A percentile compares a stretch with the other conserved stretches of the same genome.
Conservation (phyloP, 1,284 basidiomycete species). For the Irpex sp. region DNA sequence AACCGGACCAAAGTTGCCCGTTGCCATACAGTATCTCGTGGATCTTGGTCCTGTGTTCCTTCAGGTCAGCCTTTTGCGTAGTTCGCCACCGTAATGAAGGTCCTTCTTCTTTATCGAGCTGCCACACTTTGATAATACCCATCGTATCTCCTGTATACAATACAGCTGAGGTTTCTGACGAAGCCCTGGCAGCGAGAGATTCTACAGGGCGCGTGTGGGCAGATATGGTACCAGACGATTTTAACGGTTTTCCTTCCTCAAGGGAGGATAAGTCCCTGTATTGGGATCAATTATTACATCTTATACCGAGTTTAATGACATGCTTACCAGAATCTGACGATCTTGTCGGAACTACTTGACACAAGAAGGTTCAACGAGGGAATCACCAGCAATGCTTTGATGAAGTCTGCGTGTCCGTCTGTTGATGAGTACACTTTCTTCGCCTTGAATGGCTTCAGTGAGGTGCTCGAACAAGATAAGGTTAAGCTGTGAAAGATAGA, state of each 20-base stretch:
- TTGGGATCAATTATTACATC: background rate
- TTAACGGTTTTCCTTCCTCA: slow-evolving; percentile 41
- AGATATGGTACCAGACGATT: slow-evolving; percentile 60
- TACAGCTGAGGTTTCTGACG: slow-evolving; percentile 41
- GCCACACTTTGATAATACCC: slow-evolving; percentile 79
- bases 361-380: slow-evolving; percentile 65
- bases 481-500: slow-evolving; percentile 18
- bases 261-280: slow-evolving; percentile 59
- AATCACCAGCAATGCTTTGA: slow-evolving; percentile 77
- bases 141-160: slow-evolving; percentile 85
- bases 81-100: slow-evolving; percentile 48
- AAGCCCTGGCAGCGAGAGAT: slow-evolving; percentile 47
- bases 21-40: slow-evolving; percentile 66
- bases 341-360: slow-evolving; percentile 90
- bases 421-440: slow-evolving; percentile 67
- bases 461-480: slow-evolving; percentile 1
- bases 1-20: slow-evolving; percentile 84
- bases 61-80: slow-evolving; percentile 54
- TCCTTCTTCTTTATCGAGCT: slow-evolving; percentile 44
- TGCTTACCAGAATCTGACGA: slow-evolving; percentile 79
- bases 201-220: slow-evolving; percentile 74
- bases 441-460: slow-evolving; percentile 43
- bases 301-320: background rate
- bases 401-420: slow-evolving; percentile 82
- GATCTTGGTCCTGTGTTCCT: slow-evolving; percentile 76